These are phyloP conservation scores for Colletotrichum sublineola DNA, from an alignment of 2,329 filamentous ascomycete species.

Conservation along the genomic window DNA sequence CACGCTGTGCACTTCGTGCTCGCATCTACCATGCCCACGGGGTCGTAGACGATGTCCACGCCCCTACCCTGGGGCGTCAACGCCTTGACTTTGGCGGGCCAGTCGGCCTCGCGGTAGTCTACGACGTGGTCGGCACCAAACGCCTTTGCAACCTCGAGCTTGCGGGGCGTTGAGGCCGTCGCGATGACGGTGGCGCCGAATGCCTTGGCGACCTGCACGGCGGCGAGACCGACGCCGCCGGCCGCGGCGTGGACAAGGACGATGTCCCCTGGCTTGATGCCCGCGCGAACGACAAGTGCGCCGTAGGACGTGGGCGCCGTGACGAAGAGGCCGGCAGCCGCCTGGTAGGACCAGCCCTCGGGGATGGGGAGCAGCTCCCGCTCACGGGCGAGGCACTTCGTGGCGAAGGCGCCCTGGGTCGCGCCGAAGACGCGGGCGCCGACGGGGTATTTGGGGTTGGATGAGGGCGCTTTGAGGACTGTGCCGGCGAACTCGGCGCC, in stretches of 20 bases:
- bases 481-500: conserved; percentile 90
- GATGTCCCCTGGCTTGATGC: conserved; percentile 83
- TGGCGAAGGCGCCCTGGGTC: conserved; percentile 87
- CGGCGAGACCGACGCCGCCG: conserved; percentile 90
- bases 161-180: conserved; percentile 84
- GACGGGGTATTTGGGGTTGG: conserved; percentile 74
- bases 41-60: conserved; percentile 95
- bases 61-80: conserved; percentile 79
- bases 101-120: conserved; percentile 77
- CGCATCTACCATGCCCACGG: conserved; percentile 88
- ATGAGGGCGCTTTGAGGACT: conserved; percentile 74
- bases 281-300: conserved; percentile 82
- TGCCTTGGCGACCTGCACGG: conserved; percentile 93
- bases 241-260: conserved; percentile 94
- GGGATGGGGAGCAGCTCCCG: conserved; percentile 79
- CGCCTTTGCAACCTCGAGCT: conserved; percentile 80
- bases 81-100: conserved; percentile 79
- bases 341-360: conserved; percentile 82
- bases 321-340: conserved; percentile 90
- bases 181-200: conserved; percentile 93
- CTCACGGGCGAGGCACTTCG: conserved; percentile 77
- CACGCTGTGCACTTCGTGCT: conserved; percentile 93
- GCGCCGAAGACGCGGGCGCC: conserved; percentile 91
- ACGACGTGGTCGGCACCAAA: conserved; percentile 90
- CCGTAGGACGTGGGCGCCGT: conserved; percentile 93